These are phyloP conservation scores for Diaporthe destruens DNA, from an alignment of 2,329 filamentous ascomycete species.

Conservation along the genomic window DNA sequence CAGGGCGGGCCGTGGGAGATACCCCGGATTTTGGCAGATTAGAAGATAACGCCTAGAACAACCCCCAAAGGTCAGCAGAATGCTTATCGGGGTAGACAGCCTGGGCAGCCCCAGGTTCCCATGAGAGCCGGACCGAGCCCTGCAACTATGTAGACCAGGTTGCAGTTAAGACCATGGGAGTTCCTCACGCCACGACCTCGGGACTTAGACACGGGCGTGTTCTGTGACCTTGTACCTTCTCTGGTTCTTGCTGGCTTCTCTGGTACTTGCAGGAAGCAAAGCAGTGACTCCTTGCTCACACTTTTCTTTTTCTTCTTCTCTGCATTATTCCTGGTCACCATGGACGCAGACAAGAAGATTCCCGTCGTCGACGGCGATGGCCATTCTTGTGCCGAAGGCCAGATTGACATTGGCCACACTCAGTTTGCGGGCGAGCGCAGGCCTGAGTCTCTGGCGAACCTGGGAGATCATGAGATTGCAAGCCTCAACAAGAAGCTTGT, in stretches of 20 bases:
- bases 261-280: neutral
- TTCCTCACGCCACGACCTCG: slow-evolving; percentile 26
- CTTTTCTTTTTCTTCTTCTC: neutral
- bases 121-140: neutral
- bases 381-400: slow-evolving; percentile 38
- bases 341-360: slow-evolving; percentile 38
- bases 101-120: slow-evolving; percentile 25
- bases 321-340: slow-evolving; percentile 1
- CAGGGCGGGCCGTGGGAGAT: slow-evolving; percentile 20
- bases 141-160: neutral
- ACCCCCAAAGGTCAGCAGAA: slow-evolving; percentile 14
- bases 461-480: slow-evolving; percentile 32
- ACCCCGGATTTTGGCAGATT: slow-evolving; percentile 27
- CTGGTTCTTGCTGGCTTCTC: slow-evolving; percentile 1
- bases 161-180: slow-evolving; percentile 28
- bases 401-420: slow-evolving; percentile 29
- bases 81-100: slow-evolving; percentile 19
- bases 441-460: slow-evolving; percentile 36
- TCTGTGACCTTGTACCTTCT: slow-evolving; percentile 15
- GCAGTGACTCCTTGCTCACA: neutral
- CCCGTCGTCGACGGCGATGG: slow-evolving; percentile 35
- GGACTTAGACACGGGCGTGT: neutral
- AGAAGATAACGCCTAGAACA: slow-evolving; percentile 14
- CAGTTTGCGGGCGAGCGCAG: slow-evolving; percentile 20
- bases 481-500: slow-evolving; percentile 41